Evolutionary conservation across 192 early-diverging fungal genomes (phyloP).

Genomic region (Backusella liffmaniae): DNA sequence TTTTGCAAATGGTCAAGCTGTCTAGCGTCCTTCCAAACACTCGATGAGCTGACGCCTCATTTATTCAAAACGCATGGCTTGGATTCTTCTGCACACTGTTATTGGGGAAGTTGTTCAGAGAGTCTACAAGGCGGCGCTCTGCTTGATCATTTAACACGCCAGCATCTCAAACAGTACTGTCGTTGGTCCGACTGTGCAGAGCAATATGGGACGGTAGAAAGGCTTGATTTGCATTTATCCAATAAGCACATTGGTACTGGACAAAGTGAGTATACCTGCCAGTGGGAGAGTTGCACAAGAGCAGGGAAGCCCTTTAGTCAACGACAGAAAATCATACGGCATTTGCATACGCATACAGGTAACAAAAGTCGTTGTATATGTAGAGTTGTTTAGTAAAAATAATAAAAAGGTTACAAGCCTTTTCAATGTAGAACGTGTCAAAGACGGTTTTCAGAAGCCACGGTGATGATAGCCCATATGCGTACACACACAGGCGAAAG

Average conservation of each 20-base stretch:
- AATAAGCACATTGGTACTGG: constrained; percentile 60
- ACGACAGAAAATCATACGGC: constrained; percentile 67
- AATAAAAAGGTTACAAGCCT: constrained; percentile 66
- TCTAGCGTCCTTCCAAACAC: constrained; percentile 45
- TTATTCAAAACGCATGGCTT: constrained; percentile 48
- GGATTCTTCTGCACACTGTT: constrained; percentile 43
- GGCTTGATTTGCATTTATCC: constrained; percentile 61
- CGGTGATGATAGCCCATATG: constrained; percentile 77
- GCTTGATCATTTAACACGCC: constrained; percentile 60
- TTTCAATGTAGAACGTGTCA: constrained; percentile 74
- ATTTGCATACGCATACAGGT: constrained; percentile 81
- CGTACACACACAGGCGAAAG: constrained; percentile 77
- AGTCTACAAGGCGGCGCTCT: constrained; percentile 53
- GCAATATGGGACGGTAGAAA: constrained; percentile 59
- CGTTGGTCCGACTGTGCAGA: constrained; percentile 67
- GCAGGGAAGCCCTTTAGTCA: constrained; percentile 50
- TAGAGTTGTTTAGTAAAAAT: background rate
- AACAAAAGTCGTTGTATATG: background rate
- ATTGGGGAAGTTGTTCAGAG: constrained; percentile 61
- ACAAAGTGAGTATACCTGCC: constrained; percentile 52
- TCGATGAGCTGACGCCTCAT: constrained; percentile 53
- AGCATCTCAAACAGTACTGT: constrained; percentile 65
- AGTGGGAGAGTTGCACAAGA: constrained; percentile 51
- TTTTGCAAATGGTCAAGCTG: constrained; percentile 52
- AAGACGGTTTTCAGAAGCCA: constrained; percentile 78